Evolutionary conservation across 1,139 yeast species (phyloP).

Genomic region (Suhomyces bribrorum): DNA sequence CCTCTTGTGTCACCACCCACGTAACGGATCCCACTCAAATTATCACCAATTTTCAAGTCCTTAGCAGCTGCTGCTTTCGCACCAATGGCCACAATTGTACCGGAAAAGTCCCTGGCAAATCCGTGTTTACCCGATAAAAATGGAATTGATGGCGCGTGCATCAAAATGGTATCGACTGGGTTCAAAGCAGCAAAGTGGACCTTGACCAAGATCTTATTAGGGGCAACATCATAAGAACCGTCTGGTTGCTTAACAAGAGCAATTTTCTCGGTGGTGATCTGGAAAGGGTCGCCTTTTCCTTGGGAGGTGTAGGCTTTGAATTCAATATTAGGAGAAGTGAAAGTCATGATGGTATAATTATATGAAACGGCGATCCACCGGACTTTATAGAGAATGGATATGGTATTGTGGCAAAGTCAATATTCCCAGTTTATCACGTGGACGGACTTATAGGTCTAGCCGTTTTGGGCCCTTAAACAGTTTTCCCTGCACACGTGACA

Average conservation of each 20-base stretch:
- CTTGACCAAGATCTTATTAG: slow-evolving; percentile 55
- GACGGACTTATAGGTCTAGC: too few species aligned
- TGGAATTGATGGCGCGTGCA: slow-evolving; percentile 29
- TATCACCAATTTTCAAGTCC: slow-evolving; percentile 57
- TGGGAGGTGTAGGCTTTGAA: slow-evolving; percentile 23
- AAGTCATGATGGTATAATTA: slow-evolving; percentile 20
- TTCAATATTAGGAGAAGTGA: slow-evolving; percentile 16
- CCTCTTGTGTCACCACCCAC: slow-evolving; percentile 41
- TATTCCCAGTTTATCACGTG: too few species aligned
- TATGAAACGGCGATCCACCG: too few species aligned
- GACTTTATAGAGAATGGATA: too few species aligned
- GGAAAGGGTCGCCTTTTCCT: slow-evolving; percentile 15
- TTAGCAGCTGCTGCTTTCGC: slow-evolving; percentile 27
- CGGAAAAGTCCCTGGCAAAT: slow-evolving; percentile 70
- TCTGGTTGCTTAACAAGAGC: slow-evolving; percentile 31
- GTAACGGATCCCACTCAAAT: slow-evolving; percentile 59
- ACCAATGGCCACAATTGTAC: slow-evolving; percentile 64
- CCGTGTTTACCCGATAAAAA: slow-evolving; percentile 46
- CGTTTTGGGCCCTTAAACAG: too few species aligned
- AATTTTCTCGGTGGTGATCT: slow-evolving; percentile 16
- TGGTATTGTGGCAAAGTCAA: too few species aligned
- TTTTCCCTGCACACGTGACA: slow-evolving; percentile 2
- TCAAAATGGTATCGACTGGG: slow-evolving; percentile 64
- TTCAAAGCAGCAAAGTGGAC: slow-evolving; percentile 62
- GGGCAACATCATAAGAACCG: slow-evolving; percentile 37